Percentiles rank a stretch among this genome's conserved stretches.
Evolutionary conservation across 1,284 basidiomycete species (phyloP).

Genomic region (Ustilago curta): DNA sequence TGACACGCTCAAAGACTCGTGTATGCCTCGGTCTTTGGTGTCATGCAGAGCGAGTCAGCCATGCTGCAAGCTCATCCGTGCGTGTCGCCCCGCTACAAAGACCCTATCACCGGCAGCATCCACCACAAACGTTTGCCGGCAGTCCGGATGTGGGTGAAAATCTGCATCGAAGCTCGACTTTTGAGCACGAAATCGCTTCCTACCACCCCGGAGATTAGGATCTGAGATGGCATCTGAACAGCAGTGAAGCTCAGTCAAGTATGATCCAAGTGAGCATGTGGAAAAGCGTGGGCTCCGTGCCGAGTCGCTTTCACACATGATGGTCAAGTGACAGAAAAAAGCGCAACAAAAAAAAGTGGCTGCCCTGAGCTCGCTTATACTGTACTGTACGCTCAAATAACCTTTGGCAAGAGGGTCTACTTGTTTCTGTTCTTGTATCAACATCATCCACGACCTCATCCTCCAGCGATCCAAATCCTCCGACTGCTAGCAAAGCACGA

Average conservation of each 20-base stretch:
- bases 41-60: not conserved
- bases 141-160: not conserved
- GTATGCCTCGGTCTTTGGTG: not conserved
- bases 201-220: not conserved
- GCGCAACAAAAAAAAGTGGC: not conserved
- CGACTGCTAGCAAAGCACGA: not conserved
- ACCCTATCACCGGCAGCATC: not conserved
- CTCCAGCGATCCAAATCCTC: not conserved
- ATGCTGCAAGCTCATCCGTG: not conserved
- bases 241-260: too few species aligned
- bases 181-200: not conserved
- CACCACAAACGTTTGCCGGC: conserved; percentile 8
- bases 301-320: conserved; percentile 2
- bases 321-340: not conserved
- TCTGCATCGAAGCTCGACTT: not conserved
- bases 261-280: too few species aligned
- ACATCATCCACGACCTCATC: not conserved
- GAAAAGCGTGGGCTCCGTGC: not conserved
- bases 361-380: not conserved
- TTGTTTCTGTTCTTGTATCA: not conserved
- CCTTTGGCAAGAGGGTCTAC: not conserved
- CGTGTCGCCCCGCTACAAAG: too few species aligned
- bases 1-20: not conserved
- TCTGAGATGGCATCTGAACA: too few species aligned
- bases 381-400: not conserved